A percentile compares a stretch with the other conserved stretches of the same genome.
phyloP scores from a whole-genome alignment of 768 basidiomycete genomes.

The Rhizopogon salebrosus region DNA sequence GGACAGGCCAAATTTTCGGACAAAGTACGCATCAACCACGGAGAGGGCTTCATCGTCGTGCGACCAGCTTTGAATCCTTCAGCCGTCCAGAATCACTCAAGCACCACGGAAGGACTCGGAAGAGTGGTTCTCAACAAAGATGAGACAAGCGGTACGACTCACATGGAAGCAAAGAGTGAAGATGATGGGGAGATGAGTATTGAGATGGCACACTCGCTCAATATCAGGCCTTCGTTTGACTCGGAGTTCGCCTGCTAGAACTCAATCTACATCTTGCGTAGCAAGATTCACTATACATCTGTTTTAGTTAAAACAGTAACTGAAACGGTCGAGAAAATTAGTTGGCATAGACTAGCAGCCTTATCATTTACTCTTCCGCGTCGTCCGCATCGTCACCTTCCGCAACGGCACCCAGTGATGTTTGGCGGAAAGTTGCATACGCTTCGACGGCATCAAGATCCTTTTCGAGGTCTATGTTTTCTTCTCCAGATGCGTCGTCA shows the following conservation, averaged over 20 bases:
- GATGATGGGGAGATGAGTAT: too few species aligned
- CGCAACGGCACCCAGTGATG: slow-evolving; percentile 21
- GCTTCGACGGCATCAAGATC: slow-evolving; percentile 27
- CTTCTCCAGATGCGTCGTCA: slow-evolving; percentile 19
- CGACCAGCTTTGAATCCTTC: too few species aligned
- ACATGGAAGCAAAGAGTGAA: too few species aligned
- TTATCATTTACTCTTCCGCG: slow-evolving; percentile 15
- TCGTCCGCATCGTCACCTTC: slow-evolving; percentile 26
- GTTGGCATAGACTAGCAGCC: neutral
- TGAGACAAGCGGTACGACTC: too few species aligned
- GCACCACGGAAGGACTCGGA: too few species aligned
- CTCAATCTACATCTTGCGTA: neutral
- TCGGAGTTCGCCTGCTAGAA: neutral
- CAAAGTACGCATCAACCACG: too few species aligned
- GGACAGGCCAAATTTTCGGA: too few species aligned
- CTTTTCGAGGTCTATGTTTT: slow-evolving; percentile 20
- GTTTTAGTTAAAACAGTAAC: neutral
- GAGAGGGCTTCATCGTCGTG: too few species aligned
- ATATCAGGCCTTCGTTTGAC: neutral
- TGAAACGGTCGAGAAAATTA: neutral
- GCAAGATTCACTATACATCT: neutral
- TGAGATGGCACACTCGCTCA: too few species aligned
- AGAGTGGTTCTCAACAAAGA: too few species aligned
- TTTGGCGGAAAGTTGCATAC: slow-evolving; percentile 15
- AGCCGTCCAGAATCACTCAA: too few species aligned